These are phyloP conservation scores for Fusarium sp. DNA, from an alignment of 2,329 filamentous ascomycete species.

Conservation along the genomic window DNA sequence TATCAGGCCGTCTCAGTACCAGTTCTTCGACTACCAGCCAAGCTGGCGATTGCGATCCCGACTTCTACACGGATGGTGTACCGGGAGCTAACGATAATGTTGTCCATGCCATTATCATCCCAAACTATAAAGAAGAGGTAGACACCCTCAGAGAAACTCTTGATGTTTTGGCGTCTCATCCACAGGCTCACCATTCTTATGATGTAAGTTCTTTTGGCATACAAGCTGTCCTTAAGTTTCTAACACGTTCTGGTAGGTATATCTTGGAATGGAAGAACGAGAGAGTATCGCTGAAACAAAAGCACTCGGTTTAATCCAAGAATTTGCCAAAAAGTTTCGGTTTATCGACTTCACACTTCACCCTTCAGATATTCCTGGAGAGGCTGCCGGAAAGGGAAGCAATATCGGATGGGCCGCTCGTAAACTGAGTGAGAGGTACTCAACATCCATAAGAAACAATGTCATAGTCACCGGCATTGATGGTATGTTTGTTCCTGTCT, in stretches of 20 bases:
- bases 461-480: conserved; percentile 79
- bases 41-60: conserved; percentile 63
- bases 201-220: conserved; percentile 68
- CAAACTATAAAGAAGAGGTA: conserved; percentile 80
- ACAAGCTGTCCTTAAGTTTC: not conserved
- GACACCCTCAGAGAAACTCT: conserved; percentile 76
- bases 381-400: conserved; percentile 80
- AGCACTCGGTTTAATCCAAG: conserved; percentile 70
- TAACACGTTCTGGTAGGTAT: conserved; percentile 63
- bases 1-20: conserved; percentile 57
- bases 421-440: conserved; percentile 72
- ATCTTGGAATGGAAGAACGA: conserved; percentile 78
- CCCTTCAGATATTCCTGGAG: conserved; percentile 72
- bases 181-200: conserved; percentile 72
- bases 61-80: conserved; percentile 60
- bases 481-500: conserved; percentile 63
- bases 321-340: conserved; percentile 74
- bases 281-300: conserved; percentile 72
- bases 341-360: conserved; percentile 76
- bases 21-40: conserved; percentile 64
- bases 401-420: conserved; percentile 79
- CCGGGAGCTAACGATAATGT: conserved; percentile 58
- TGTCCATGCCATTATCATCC: conserved; percentile 76
- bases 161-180: conserved; percentile 75
- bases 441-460: conserved; percentile 65